Conservation (phyloP, 2,329 filamentous ascomycete genomes). For the Fusarium pseudoanthophilum region DNA sequence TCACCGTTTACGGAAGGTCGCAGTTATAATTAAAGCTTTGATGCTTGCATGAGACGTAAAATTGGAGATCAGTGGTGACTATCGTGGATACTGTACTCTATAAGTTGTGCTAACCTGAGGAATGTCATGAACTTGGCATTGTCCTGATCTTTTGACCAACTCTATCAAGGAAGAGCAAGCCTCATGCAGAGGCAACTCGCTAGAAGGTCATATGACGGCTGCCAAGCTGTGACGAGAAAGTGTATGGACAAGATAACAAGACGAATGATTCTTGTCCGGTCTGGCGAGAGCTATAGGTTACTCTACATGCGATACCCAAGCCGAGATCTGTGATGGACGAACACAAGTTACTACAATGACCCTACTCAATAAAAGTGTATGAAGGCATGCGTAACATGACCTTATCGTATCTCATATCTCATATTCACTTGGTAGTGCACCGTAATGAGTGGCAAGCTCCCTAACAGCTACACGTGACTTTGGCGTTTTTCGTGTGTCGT, state of each 20-base stretch:
- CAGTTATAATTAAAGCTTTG: neutral
- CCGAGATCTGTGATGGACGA: neutral
- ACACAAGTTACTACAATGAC: too few relatives aligned
- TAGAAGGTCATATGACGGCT: neutral
- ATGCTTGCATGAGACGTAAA: neutral
- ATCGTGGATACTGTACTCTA: neutral
- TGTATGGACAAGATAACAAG: neutral
- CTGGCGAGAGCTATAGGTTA: neutral
- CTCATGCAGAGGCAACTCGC: neutral
- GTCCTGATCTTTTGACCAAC: neutral
- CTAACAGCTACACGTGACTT: conserved; percentile 35
- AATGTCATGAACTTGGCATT: neutral
- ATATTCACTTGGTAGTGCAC: neutral
- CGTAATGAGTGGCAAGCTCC: neutral
- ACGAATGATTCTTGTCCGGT: neutral
- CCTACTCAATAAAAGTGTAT: neutral
- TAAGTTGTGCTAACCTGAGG: too few relatives aligned
- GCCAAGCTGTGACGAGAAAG: neutral
- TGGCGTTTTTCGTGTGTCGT: conserved; percentile 43
- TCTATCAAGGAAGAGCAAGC: neutral
- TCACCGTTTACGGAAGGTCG: neutral
- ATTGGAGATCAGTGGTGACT: neutral
- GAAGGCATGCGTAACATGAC: neutral
- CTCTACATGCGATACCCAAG: neutral
- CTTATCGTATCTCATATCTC: neutral